Conservation (phyloP, 768 basidiomycete species). For the Hebeloma cylindrosporum region DNA sequence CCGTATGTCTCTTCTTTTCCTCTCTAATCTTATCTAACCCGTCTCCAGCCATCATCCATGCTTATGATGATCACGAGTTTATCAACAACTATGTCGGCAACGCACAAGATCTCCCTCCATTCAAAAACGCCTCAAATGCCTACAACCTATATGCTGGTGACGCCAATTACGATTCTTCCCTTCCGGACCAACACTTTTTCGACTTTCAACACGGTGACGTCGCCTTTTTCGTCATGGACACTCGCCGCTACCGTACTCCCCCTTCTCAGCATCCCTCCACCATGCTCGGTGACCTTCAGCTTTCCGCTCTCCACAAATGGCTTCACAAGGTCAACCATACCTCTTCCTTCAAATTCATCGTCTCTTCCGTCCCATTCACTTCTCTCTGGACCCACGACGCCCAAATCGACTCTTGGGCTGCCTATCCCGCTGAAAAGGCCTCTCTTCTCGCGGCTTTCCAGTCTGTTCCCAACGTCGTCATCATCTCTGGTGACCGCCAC, state of each 20-base stretch:
- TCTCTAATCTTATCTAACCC: neutral
- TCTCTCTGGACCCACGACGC: constrained; percentile 68
- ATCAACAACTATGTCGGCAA: constrained; percentile 67
- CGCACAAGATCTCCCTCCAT: constrained; percentile 54
- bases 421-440: constrained; percentile 57
- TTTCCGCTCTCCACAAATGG: constrained; percentile 63
- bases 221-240: constrained; percentile 81
- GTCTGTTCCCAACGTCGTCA: constrained; percentile 66
- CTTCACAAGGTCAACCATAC: constrained; percentile 67
- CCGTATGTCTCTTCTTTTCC: constrained; percentile 45
- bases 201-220: constrained; percentile 65
- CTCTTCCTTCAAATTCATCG: constrained; percentile 74
- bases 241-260: constrained; percentile 55
- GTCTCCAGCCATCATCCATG: constrained; percentile 58
- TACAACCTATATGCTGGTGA: constrained; percentile 63
- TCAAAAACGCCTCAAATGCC: constrained; percentile 56
- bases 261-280: constrained; percentile 41
- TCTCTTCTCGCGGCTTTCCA: constrained; percentile 57
- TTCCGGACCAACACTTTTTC: constrained; percentile 50
- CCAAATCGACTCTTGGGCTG: constrained; percentile 69
- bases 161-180: constrained; percentile 57
- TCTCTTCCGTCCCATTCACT: constrained; percentile 73
- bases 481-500: constrained; percentile 75
- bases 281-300: constrained; percentile 71
- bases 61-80: constrained; percentile 78